Conservation (phyloP, 1,284 basidiomycete species). For the Heterobasidion parviporum region DNA sequence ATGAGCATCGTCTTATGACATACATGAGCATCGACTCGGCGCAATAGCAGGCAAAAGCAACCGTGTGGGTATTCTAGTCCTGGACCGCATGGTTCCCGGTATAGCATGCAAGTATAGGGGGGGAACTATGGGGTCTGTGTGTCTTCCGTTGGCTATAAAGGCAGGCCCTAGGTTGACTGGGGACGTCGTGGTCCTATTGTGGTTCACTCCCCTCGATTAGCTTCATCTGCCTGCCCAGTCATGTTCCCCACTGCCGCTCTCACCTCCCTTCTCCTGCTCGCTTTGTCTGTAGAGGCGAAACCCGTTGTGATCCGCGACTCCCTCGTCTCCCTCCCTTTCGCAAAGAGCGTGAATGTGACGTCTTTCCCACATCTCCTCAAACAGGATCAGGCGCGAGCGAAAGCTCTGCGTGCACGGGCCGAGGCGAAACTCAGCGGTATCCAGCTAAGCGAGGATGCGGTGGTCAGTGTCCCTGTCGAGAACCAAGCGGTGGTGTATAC, state of each 20-base stretch:
- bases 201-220: not conserved
- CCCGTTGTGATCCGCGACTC: constrained; percentile 33
- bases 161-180: not conserved
- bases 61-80: too few species aligned
- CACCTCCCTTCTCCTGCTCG: constrained; percentile 29
- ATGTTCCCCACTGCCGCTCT: constrained; percentile 28
- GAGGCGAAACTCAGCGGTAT: constrained; percentile 22
- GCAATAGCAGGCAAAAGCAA: too few species aligned
- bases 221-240: not conserved
- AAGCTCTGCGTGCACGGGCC: constrained; percentile 31
- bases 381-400: constrained; percentile 45
- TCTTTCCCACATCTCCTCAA: constrained; percentile 39
- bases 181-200: constrained; percentile 1
- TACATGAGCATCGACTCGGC: too few species aligned
- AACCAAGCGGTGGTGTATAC: constrained; percentile 28
- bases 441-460: constrained; percentile 23
- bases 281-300: constrained; percentile 37
- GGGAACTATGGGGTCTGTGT: too few species aligned
- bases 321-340: constrained; percentile 36
- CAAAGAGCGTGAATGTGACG: constrained; percentile 40
- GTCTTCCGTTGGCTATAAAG: not conserved
- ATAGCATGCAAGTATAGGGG: too few species aligned
- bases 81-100: too few species aligned
- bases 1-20: too few species aligned
- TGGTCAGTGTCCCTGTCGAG: constrained; percentile 26